Percentiles rank a stretch among this genome's conserved stretches.
These are phyloP conservation scores for Aspergillus fijiensis DNA, from an alignment of 2,329 filamentous ascomycete species.

Conservation along the genomic window DNA sequence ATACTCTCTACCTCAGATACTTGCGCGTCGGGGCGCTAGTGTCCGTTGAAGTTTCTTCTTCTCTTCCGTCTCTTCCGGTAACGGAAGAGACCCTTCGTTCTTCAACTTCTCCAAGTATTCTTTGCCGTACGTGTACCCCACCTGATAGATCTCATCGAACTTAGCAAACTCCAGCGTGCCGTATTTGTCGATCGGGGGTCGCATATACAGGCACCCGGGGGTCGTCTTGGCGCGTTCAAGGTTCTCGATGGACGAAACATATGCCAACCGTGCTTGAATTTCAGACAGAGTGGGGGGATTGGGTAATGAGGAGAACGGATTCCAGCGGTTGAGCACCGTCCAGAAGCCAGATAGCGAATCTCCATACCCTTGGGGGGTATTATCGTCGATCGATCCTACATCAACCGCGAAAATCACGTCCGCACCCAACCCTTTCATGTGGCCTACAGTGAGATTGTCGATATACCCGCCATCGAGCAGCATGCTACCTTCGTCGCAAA, in stretches of 20 bases:
- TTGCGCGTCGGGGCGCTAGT: constrained; percentile 75
- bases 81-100: constrained; percentile 71
- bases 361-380: constrained; percentile 87
- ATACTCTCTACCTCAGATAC: constrained; percentile 50
- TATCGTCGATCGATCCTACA: constrained; percentile 87
- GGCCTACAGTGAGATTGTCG: constrained; percentile 92
- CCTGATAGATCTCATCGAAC: constrained; percentile 92
- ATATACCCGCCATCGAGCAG: constrained; percentile 94
- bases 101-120: constrained; percentile 74
- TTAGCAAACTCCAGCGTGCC: constrained; percentile 95
- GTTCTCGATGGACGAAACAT: constrained; percentile 92
- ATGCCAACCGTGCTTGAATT: constrained; percentile 91
- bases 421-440: constrained; percentile 93
- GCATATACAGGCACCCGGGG: constrained; percentile 92
- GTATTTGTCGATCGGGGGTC: constrained; percentile 88
- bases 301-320: constrained; percentile 81
- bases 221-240: constrained; percentile 89
- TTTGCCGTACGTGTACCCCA: constrained; percentile 84
- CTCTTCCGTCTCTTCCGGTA: constrained; percentile 71
- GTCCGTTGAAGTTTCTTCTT: constrained; percentile 75
- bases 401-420: constrained; percentile 95
- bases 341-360: constrained; percentile 94
- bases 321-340: constrained; percentile 95
- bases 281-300: constrained; percentile 94
- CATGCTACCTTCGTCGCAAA: constrained; percentile 97